Conservation (phyloP, 78 protist genomes). For the Anaeramoeba flamelloides region DNA sequence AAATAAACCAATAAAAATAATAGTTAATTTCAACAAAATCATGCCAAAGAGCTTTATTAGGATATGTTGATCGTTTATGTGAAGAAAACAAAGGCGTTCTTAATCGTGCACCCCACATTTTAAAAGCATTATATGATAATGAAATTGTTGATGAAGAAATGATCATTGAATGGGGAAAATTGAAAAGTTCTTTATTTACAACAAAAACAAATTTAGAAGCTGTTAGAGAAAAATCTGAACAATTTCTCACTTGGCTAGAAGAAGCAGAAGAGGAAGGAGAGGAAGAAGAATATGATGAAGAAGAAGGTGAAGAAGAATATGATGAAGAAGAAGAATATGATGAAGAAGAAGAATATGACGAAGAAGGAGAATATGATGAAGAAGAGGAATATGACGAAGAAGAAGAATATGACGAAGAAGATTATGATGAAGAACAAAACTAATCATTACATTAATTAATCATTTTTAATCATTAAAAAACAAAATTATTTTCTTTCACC, state of each 20-base stretch:
- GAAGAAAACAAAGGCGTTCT: not conserved
- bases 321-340: not conserved
- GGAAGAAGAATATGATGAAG: not conserved
- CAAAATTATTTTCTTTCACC: too few species aligned
- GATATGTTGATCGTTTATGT: not conserved
- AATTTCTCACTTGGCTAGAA: not conserved
- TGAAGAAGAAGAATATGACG: not conserved
- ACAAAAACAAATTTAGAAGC: not conserved
- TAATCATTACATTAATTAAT: too few species aligned
- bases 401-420: too few species aligned
- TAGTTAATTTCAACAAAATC: not conserved
- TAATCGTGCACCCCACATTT: not conserved
- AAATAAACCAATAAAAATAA: too few species aligned
- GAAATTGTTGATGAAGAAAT: not conserved
- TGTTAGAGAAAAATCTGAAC: not conserved
- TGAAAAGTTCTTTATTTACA: not conserved
- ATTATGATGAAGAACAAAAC: too few species aligned
- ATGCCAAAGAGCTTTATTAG: not conserved
- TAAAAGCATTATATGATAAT: not conserved
- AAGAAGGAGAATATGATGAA: not conserved
- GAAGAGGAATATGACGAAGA: too few species aligned
- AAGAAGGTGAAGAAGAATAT: not conserved
- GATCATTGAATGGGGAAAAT: not conserved
- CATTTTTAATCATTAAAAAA: too few species aligned
- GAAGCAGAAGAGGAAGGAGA: not conserved